These are phyloP conservation scores for Tieghemiomyces parasiticus DNA, from an alignment of 192 early-diverging fungal species.

Conservation along the genomic window DNA sequence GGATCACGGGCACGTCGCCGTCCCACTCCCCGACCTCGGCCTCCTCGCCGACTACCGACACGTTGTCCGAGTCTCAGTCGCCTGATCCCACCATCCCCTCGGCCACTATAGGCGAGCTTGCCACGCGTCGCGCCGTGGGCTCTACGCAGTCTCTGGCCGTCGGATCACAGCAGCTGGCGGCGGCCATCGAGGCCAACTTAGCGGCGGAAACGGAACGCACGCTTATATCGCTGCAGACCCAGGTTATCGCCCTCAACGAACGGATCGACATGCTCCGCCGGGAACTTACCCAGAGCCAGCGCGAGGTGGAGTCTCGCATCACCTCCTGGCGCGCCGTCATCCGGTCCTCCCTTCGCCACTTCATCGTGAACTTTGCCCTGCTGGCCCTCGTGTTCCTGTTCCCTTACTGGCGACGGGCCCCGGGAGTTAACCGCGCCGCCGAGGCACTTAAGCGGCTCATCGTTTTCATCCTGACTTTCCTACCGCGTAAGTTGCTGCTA, in stretches of 20 bases:
- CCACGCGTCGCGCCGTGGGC: too few relatives aligned
- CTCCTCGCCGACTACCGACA: too few relatives aligned
- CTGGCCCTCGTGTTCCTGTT: not conserved
- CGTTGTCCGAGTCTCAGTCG: too few relatives aligned
- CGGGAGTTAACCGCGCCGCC: not conserved
- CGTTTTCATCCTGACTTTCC: too few relatives aligned
- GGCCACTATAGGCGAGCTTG: too few relatives aligned
- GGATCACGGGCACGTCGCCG: too few relatives aligned
- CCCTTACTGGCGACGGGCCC: constrained; percentile 5
- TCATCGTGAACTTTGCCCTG: not conserved
- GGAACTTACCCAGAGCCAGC: not conserved
- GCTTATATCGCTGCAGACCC: not conserved
- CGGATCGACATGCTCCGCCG: constrained; percentile 5
- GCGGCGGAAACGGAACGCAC: constrained; percentile 1
- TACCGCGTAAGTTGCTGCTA: too few relatives aligned
- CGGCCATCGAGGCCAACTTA: not conserved
- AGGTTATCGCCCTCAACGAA: constrained; percentile 3
- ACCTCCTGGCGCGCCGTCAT: not conserved
- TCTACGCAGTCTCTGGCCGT: too few relatives aligned
- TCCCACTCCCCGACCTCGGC: too few relatives aligned
- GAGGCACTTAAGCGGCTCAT: too few relatives aligned
- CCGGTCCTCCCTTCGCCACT: not conserved
- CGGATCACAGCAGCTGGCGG: too few relatives aligned
- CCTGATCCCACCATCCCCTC: too few relatives aligned
- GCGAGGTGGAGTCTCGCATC: not conserved